Evolutionary conservation across 192 early-diverging fungal species (phyloP), one percentile per base, ranked within the genome.

Genomic region (Coemansia sp.): DNA sequence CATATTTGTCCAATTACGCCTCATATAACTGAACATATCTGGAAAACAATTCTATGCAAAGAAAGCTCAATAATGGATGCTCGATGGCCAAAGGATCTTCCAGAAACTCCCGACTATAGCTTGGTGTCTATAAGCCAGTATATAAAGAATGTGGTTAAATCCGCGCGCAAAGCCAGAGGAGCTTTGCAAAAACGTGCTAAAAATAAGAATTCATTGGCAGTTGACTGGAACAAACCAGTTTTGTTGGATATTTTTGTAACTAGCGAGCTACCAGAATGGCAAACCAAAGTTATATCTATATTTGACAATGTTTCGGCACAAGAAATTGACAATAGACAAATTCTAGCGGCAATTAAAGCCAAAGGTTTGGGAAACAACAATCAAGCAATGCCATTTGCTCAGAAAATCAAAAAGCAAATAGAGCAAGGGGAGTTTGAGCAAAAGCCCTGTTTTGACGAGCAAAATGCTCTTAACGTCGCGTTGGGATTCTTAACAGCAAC

Each of bases 361-460:
- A 78, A 67, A 51, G 93, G 90, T 35, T 59, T 97, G 68, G 79
- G 89, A 64, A 96, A 94, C 81, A 89, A 98, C 80, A 97, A 96
- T 80, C 87, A 87, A 71, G 87, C 83, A n/a, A 97, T 97, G 93
- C 91, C 93, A 14, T 99, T 99, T 79, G 82, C 94, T 45, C 85
- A 93, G 47, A 84, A 88, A 40, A 83, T 94, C 67, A 91, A 94
- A 86, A 94, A 92, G 72, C 81, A 78, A 40, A 86, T 94, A 12
- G 83, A 81, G 31, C 57, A 63, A 5, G 53, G 56, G 15, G 94
- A 87, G 6, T 92, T 99, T 63, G 83, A 92, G 61, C 85, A 92
- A 56, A 68, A 87, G 6, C 79, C 94, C 44, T 56, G 63, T 18
- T 98, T 97, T 66, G 73, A 91, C 52, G 96, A 97, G 71, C 18